Base-by-base conservation (phyloP, 2,329 filamentous ascomycete genomes). In the Hypoxylon sp. region DNA sequence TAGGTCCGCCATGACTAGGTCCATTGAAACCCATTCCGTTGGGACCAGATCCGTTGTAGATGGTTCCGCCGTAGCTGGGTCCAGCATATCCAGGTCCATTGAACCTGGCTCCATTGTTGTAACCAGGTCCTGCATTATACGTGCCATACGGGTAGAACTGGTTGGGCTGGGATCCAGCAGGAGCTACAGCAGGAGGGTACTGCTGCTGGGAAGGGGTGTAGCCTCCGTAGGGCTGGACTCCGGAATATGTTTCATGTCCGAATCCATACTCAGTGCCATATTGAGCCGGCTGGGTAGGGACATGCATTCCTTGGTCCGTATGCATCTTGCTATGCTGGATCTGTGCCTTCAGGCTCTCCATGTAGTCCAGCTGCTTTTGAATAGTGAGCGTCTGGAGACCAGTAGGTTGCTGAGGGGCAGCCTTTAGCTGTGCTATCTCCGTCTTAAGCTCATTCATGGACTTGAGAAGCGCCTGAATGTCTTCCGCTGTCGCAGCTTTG, bases 361-460 rank as follows among this genome's bases (percentile, higher is more conserved):
- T 19, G 5, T 41, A 19, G 2, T 50, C 49, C 2, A 67, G n/a
- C 13, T 63, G 64, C n/a, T 49, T 34, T 11, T 21, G 34, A 10
- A 59, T 34, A 3, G n/a, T 6, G 17, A 23, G 11, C 17, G 11
- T 21, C 38, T 23, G 32, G n/a, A 25, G 38, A 5, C 11, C n/a
- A 1, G 36, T 30, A 3, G 36, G 9, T 21, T 41, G 45, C 14
- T 19, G 30, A 9, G 55, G 25, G 2, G 45, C 25, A 19, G 52
- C 43, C 28, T 52, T 63, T 1, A 63, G 25, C 17, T 59, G 36
- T n/a, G 28, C 51, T 7, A 69, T 23, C 4, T 69, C 57, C 2
- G 32, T 41, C 43, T 43, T 66, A 28, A 69, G 5, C n/a, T 53
- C 46, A 6, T 11, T 11, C 17, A 69, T 46, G n/a, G 41, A 50